Evolutionary conservation across 1,284 basidiomycete genomes (phyloP).

Genomic region (Ceratobasidium theobromae): DNA sequence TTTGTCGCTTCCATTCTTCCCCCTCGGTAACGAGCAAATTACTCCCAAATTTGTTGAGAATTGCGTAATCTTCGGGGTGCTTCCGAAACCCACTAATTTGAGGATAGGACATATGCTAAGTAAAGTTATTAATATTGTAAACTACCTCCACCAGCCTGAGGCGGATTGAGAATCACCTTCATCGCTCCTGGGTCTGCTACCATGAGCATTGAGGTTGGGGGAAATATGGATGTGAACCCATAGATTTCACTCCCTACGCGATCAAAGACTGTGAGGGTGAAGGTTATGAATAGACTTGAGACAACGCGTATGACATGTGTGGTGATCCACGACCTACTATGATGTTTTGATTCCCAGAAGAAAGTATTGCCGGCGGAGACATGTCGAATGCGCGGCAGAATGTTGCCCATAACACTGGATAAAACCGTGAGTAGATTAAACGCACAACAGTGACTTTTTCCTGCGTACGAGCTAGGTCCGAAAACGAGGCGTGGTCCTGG

Average conservation of each 20-base stretch:
- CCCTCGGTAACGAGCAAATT: not conserved
- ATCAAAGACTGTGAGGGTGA: constrained; percentile 10
- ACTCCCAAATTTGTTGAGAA: too few species aligned
- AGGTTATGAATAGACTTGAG: too few species aligned
- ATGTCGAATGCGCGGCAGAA: not conserved
- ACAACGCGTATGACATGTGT: too few species aligned
- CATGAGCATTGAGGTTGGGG: not conserved
- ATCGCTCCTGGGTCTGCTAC: not conserved
- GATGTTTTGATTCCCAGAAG: not conserved
- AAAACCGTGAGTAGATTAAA: too few species aligned
- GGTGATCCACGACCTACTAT: too few species aligned
- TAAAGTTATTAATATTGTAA: not conserved
- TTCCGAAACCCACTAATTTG: not conserved
- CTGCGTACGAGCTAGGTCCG: not conserved
- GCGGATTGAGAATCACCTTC: too few species aligned
- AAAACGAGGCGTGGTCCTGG: not conserved
- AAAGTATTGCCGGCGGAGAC: not conserved
- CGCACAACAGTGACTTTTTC: too few species aligned
- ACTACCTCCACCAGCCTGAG: too few species aligned
- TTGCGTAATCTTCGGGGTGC: too few species aligned
- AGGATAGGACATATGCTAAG: not conserved
- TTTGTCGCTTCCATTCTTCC: not conserved
- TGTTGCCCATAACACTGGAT: too few species aligned
- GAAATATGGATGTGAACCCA: not conserved
- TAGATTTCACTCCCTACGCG: not conserved